These are phyloP conservation scores for Theileria sp. DNA, from an alignment of 169 alveolate species.

Conservation along the genomic window DNA sequence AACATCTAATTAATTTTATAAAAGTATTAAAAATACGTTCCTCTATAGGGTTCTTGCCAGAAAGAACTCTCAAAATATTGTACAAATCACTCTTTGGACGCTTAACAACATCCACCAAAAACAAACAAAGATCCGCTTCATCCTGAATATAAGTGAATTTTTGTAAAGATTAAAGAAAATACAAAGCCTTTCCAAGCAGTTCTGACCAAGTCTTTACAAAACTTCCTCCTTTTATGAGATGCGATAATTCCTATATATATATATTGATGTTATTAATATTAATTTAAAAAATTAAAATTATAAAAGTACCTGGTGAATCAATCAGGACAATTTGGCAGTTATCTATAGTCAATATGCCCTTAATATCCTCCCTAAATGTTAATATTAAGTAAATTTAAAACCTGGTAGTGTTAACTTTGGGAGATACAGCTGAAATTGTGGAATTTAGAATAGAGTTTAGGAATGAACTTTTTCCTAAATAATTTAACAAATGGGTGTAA, in stretches of 20 bases:
- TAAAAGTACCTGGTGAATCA: constrained; percentile 78
- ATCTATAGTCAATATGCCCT: constrained; percentile 71
- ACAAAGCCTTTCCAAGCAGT: constrained; percentile 85
- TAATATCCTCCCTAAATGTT: constrained; percentile 55
- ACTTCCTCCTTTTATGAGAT: constrained; percentile 78
- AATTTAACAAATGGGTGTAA: not conserved
- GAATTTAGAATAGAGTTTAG: constrained; percentile 76
- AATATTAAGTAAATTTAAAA: not conserved
- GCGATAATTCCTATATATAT: constrained; percentile 62
- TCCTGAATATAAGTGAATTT: constrained; percentile 13
- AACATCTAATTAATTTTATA: not conserved
- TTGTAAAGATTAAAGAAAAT: not conserved
- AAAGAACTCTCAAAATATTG: constrained; percentile 69
- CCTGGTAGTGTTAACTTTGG: constrained; percentile 85
- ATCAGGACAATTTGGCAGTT: constrained; percentile 78
- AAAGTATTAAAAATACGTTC: not conserved
- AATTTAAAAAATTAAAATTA: not conserved
- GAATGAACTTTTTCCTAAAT: constrained; percentile 76
- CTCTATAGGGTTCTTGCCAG: constrained; percentile 27
- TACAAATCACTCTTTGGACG: constrained; percentile 78
- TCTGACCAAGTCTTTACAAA: constrained; percentile 76
- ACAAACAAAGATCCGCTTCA: constrained; percentile 82
- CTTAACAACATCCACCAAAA: constrained; percentile 80
- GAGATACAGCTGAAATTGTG: constrained; percentile 83
- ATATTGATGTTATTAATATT: not conserved